These are phyloP conservation scores for Penicillium sp. DNA, from an alignment of 2,329 filamentous ascomycete species.

Conservation along the genomic window DNA sequence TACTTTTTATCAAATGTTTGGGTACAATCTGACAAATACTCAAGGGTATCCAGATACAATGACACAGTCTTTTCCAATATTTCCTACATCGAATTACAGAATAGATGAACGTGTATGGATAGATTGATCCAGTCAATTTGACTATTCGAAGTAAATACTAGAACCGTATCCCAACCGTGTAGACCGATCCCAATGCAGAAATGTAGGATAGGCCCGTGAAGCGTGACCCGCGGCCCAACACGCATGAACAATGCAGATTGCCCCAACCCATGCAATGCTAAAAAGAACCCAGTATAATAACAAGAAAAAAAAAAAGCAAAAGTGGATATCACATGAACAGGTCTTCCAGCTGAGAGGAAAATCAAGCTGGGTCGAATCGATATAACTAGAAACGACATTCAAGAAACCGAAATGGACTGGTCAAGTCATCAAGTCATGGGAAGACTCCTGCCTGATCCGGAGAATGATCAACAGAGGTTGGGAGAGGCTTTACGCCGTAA, in stretches of 20 bases:
- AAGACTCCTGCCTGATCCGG: neutral
- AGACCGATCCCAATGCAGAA: constrained; percentile 27
- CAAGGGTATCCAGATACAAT: too few relatives aligned
- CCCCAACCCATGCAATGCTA: constrained; percentile 25
- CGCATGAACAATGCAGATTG: constrained; percentile 16
- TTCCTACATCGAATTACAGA: neutral
- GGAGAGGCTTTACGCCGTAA: constrained; percentile 34
- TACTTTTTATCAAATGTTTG: too few relatives aligned
- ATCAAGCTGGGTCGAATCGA: constrained; percentile 3
- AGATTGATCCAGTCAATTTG: constrained; percentile 14
- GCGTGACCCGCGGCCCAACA: constrained; percentile 10
- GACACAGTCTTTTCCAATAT: neutral
- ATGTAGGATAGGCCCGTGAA: constrained; percentile 13
- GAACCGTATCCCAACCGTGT: constrained; percentile 19
- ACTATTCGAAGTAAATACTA: constrained; percentile 1
- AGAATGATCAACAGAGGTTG: neutral
- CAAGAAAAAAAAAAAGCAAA: constrained; percentile 8
- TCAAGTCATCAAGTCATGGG: neutral
- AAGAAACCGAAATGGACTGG: neutral
- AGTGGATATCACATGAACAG: constrained; percentile 22
- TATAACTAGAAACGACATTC: neutral
- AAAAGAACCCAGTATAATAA: constrained; percentile 6
- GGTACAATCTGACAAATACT: neutral
- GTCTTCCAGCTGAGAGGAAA: constrained; percentile 6
- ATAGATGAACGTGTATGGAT: neutral